Base-by-base conservation (phyloP, 495 filamentous ascomycete genomes). In the Penicillium samsonianum region DNA sequence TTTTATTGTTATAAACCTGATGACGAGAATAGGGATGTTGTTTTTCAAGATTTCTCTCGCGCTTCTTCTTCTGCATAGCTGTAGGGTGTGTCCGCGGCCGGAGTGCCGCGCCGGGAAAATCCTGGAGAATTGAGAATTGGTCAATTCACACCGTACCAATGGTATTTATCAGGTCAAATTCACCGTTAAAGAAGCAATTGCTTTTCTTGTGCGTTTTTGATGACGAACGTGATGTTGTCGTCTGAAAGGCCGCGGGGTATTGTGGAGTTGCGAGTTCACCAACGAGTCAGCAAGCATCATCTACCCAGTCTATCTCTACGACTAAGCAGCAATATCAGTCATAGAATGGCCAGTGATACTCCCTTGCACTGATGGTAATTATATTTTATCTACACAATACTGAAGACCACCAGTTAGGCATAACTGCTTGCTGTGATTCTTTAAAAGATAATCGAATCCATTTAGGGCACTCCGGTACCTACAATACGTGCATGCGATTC, bases 11-110 rank as follows among this genome's bases (percentile, higher is more conserved):
- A 47, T 52, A 20, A 54, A 35, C 38, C 16, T 3, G 10, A 43
- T 31, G 6, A 19, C 33, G 30, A 42, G 12, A 56, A 55, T 46
- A 55, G 5, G 42, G 28, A 35, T 35, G 11, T 40, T 42, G 10
- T 19, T 30, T 41, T 52, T 37, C 79, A 31, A 46, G 14, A 4
- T 19, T 14, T 6, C 1, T 16, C 31, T 31, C 28, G 23, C 16
- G 9, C 25, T 46, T 46, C 43, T 14, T 3, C 25, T 46, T 28
- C 16, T 28, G 26, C 30, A 30, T 48, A 31, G 17, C 10, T 48
- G 28, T 48, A 43, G 40, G 10, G 11, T 20, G 41, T 43, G 19
- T 38, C 35, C 0, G 35, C 5, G 35, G 5, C 35, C 16, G 6
- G 2, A 38, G 16, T 8, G 16, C 2, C n/a, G 35, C 35, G n/a